Conservation (phyloP, 1,139 yeast genomes). For the Candida dubliniensis region DNA sequence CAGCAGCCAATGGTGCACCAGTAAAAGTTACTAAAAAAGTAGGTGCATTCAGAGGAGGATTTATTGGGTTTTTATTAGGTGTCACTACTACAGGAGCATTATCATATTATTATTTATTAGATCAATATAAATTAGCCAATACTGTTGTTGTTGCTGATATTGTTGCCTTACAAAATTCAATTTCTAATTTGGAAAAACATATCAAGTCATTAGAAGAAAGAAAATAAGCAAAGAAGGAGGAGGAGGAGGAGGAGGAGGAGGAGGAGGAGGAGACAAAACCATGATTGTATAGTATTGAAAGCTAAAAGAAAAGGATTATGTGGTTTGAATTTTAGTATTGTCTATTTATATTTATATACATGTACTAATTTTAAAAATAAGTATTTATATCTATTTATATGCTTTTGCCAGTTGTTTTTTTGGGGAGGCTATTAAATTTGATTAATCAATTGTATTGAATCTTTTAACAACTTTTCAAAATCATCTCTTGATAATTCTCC, state of each 20-base stretch:
- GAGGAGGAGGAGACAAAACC: neutral
- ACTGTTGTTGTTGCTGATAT: constrained; percentile 75
- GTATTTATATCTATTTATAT: neutral
- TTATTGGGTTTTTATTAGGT: constrained; percentile 77
- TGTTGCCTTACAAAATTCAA: constrained; percentile 64
- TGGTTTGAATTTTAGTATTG: too few relatives aligned
- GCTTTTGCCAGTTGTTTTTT: neutral
- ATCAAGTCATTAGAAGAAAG: constrained; percentile 54
- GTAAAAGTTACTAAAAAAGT: constrained; percentile 34
- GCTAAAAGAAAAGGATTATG: too few relatives aligned
- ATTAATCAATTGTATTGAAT: constrained; percentile 25
- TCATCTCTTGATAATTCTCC: constrained; percentile 31
- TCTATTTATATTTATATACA: neutral
- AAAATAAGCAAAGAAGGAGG: constrained; percentile 20
- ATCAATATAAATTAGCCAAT: constrained; percentile 73
- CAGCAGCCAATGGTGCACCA: constrained; percentile 18
- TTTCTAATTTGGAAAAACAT: constrained; percentile 66
- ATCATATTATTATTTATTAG: constrained; percentile 75
- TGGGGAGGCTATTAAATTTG: constrained; percentile 9
- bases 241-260: neutral
- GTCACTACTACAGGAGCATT: constrained; percentile 72
- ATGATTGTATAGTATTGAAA: too few relatives aligned
- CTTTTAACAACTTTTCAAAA: constrained; percentile 30
- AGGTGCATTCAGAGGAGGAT: constrained; percentile 67
- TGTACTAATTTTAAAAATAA: neutral